A percentile compares a stretch with the other conserved stretches of the same genome.
These are phyloP conservation scores for Vitis labrusca DNA, from an alignment of 164 flowering plant genomes.

Conservation along the genomic window DNA sequence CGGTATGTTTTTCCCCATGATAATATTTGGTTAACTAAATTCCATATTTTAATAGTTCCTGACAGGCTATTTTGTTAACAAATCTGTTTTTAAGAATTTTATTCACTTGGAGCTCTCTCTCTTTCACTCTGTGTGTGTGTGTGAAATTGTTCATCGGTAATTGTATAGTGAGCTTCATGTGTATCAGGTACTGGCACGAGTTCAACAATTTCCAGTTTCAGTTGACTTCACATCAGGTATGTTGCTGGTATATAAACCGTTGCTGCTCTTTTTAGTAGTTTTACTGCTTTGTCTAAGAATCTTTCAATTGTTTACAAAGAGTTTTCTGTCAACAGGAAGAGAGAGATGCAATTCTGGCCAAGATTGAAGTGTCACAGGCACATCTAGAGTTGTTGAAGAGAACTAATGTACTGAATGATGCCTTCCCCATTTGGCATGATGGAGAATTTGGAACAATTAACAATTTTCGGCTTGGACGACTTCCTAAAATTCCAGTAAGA, in stretches of 20 bases:
- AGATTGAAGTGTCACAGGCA: constrained; percentile 94
- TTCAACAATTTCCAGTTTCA: constrained; percentile 97
- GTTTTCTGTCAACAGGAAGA: constrained; percentile 61
- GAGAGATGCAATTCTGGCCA: constrained; percentile 91
- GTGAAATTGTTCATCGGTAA: background rate
- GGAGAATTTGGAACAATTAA: constrained; percentile 99
- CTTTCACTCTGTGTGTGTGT: background rate
- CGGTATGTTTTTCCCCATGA: constrained; percentile 42
- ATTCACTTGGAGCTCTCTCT: background rate
- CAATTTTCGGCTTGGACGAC: constrained; percentile 95
- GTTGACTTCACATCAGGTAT: constrained; percentile 85
- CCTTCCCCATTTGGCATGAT: constrained; percentile 90
- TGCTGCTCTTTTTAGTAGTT: background rate
- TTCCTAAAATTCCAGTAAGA: constrained; percentile 81
- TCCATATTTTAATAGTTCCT: background rate
- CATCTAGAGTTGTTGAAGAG: constrained; percentile 89
- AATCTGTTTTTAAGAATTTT: background rate
- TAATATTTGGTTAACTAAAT: background rate
- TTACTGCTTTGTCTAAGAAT: background rate
- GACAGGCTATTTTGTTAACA: background rate
- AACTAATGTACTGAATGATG: constrained; percentile 92
- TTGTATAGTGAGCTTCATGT: constrained; percentile 7
- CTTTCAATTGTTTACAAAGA: background rate
- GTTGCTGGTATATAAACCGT: constrained; percentile 7
- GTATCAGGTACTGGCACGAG: constrained; percentile 90